phyloP scores from a whole-genome alignment of 2,329 filamentous ascomycete genomes.

The Aspergillus oerlinghausenensis region DNA sequence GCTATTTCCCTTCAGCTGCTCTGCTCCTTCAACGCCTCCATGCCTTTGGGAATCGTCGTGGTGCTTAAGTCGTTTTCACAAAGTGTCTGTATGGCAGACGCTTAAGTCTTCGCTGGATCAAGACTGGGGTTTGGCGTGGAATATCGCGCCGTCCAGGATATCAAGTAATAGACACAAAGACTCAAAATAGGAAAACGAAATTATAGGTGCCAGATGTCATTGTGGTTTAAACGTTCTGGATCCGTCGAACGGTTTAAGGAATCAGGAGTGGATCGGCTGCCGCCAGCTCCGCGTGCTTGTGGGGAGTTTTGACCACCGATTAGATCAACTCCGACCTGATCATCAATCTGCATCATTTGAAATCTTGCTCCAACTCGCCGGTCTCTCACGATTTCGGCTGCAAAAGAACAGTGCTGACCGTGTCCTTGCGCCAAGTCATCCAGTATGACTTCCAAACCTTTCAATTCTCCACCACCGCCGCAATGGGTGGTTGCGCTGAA shows the following conservation, averaged over 20 bases:
- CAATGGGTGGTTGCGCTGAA: constrained; percentile 81
- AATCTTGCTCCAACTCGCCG: constrained; percentile 1
- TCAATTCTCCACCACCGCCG: constrained; percentile 52
- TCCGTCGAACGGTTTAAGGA: constrained; percentile 5
- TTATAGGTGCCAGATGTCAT: neutral
- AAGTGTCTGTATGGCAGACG: neutral
- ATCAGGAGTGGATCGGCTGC: constrained; percentile 20
- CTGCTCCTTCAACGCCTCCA: constrained; percentile 18
- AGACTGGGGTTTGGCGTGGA: neutral
- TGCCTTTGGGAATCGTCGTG: constrained; percentile 9
- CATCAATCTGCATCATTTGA: neutral
- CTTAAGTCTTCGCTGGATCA: neutral
- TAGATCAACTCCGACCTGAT: neutral
- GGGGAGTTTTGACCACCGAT: constrained; percentile 19
- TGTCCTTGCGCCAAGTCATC: constrained; percentile 6
- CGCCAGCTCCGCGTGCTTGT: constrained; percentile 24
- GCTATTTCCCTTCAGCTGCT: constrained; percentile 16
- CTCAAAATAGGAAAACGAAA: neutral
- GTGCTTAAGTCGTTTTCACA: neutral
- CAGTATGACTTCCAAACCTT: constrained; percentile 19
- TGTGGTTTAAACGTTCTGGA: neutral
- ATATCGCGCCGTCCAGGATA: neutral
- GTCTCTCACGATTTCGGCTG: constrained; percentile 1
- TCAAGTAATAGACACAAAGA: neutral
- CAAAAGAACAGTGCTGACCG: neutral